Percentiles rank a stretch among this genome's conserved stretches.
phyloP scores from a whole-genome alignment of 2,329 filamentous ascomycete species.

The Colletotrichum eleusines region DNA sequence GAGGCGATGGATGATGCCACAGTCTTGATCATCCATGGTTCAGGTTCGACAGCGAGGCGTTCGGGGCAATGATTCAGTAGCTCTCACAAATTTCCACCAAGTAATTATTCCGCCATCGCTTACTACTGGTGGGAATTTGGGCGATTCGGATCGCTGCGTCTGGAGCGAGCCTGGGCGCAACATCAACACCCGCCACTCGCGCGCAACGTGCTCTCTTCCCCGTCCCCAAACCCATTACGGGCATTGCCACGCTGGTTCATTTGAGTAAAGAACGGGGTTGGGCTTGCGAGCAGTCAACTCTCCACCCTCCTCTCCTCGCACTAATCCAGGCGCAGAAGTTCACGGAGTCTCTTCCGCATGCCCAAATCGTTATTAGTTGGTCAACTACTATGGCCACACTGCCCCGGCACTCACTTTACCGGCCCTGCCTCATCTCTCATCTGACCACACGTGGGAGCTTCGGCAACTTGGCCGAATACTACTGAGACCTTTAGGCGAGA shows the following conservation, averaged over 20 bases:
- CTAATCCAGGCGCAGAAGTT: conserved; percentile 38
- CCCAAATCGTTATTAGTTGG: conserved; percentile 20
- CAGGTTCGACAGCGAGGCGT: not conserved
- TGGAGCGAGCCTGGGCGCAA: not conserved
- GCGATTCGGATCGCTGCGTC: not conserved
- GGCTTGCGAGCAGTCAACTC: not conserved
- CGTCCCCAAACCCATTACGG: not conserved
- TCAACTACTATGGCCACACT: conserved; percentile 12
- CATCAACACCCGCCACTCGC: not conserved
- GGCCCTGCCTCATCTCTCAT: conserved; percentile 18
- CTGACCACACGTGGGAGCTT: not conserved
- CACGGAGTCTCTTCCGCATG: conserved; percentile 33
- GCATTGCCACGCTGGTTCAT: not conserved
- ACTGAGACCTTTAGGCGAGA: not conserved
- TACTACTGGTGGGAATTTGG: conserved; percentile 28
- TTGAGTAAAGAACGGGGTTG: not conserved
- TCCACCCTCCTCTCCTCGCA: conserved; percentile 6
- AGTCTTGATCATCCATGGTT: conserved; percentile 1
- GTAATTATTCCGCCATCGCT: not conserved
- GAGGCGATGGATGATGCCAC: not conserved
- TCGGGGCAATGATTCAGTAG: not conserved
- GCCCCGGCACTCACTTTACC: not conserved
- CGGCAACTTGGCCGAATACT: not conserved
- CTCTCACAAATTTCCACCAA: not conserved
- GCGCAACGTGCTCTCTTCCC: not conserved